phyloP scores from a whole-genome alignment of 1,139 yeast species.

The Sporopachydermia cereana region DNA sequence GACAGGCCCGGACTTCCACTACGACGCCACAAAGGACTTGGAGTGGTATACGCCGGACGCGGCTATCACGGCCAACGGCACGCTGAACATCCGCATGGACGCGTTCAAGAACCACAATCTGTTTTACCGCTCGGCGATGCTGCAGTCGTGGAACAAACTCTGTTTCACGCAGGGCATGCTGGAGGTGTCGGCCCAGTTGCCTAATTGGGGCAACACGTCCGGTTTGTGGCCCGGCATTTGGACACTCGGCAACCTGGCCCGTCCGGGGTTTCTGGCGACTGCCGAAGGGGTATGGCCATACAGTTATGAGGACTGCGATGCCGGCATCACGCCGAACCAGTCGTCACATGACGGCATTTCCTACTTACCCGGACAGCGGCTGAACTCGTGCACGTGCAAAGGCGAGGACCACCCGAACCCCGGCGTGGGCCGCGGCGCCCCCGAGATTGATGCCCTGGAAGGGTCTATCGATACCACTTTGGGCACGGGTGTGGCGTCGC shows the following conservation, averaged over 20 bases:
- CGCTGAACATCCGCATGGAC: slow-evolving; percentile 55
- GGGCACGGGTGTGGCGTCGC: slow-evolving; percentile 61
- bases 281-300: slow-evolving; percentile 90
- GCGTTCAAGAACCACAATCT: slow-evolving; percentile 61
- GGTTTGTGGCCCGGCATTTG: slow-evolving; percentile 91
- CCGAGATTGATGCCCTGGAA: slow-evolving; percentile 79
- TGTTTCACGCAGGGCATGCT: slow-evolving; percentile 70
- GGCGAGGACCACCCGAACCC: slow-evolving; percentile 72
- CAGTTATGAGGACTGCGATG: slow-evolving; percentile 71
- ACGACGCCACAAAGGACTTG: slow-evolving; percentile 69
- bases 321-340: slow-evolving; percentile 85
- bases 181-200: slow-evolving; percentile 59
- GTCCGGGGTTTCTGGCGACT: slow-evolving; percentile 71
- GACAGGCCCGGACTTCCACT: slow-evolving; percentile 64
- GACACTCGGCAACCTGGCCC: slow-evolving; percentile 77
- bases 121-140: slow-evolving; percentile 73
- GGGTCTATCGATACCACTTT: slow-evolving; percentile 45
- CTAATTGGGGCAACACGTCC: slow-evolving; percentile 54
- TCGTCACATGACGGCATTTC: slow-evolving; percentile 73
- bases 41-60: slow-evolving; percentile 92
- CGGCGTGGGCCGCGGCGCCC: slow-evolving; percentile 80
- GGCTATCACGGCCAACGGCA: slow-evolving; percentile 53
- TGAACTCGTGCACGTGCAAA: slow-evolving; percentile 57
- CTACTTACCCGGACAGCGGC: slow-evolving; percentile 65
- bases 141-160: slow-evolving; percentile 74